These are phyloP conservation scores for Saccharomycopsis fermentans DNA, from an alignment of 805 yeast species.

Conservation along the genomic window DNA sequence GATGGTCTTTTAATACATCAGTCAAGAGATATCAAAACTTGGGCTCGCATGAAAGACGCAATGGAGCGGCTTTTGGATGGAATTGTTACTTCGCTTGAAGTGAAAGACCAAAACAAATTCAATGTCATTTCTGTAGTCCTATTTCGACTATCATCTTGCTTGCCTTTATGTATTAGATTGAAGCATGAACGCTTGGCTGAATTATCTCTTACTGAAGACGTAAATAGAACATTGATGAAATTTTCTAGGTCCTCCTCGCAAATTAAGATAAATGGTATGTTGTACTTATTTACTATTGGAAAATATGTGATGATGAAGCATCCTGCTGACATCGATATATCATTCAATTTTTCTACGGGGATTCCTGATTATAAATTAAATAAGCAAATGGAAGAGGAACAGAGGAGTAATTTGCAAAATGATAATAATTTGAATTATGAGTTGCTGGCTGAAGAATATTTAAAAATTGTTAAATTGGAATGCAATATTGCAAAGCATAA, in stretches of 20 bases:
- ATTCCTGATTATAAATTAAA: neutral
- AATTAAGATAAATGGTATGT: slow-evolving; percentile 51
- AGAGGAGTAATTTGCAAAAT: neutral
- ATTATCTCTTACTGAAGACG: slow-evolving; percentile 36
- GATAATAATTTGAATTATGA: neutral
- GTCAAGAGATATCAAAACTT: slow-evolving; percentile 46
- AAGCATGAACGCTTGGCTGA: slow-evolving; percentile 40
- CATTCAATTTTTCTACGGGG: neutral
- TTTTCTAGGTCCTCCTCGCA: slow-evolving; percentile 49
- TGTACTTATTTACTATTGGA: slow-evolving; percentile 37
- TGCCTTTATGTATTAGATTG: slow-evolving; percentile 44
- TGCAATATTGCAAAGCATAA: neutral
- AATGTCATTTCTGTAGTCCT: slow-evolving; percentile 38
- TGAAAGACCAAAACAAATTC: slow-evolving; percentile 42
- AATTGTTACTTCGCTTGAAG: slow-evolving; percentile 41
- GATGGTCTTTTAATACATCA: slow-evolving; percentile 44
- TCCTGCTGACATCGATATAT: neutral
- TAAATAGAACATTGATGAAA: slow-evolving; percentile 41
- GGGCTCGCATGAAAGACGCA: slow-evolving; percentile 46
- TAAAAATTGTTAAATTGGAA: neutral
- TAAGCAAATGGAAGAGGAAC: neutral
- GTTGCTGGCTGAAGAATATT: neutral
- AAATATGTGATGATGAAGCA: slow-evolving; percentile 6
- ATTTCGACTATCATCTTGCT: slow-evolving; percentile 23
- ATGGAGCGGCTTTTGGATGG: slow-evolving; percentile 39